These are phyloP conservation scores for Amoeboradix gromovi DNA, from an alignment of 371 early-diverging fungal species.

Conservation along the genomic window DNA sequence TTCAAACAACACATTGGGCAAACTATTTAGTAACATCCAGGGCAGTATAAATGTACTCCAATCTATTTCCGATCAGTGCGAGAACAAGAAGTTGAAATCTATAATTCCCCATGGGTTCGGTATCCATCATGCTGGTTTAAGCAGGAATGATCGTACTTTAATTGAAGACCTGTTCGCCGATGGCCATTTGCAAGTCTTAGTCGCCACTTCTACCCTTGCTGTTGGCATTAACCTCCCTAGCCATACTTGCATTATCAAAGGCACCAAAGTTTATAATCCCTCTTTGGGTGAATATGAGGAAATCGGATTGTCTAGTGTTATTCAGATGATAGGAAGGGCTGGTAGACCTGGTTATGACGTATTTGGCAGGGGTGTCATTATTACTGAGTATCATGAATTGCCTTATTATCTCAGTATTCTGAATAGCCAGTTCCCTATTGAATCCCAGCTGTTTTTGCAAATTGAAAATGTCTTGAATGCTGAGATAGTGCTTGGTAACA, in stretches of 20 bases:
- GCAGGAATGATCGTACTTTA: constrained; percentile 58
- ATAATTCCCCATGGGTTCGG: constrained; percentile 78
- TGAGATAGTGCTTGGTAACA: constrained; percentile 77
- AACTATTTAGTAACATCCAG: constrained; percentile 43
- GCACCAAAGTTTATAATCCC: constrained; percentile 84
- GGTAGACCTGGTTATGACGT: constrained; percentile 97
- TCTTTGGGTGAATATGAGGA: constrained; percentile 28
- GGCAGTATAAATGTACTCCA: constrained; percentile 45
- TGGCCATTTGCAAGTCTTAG: constrained; percentile 69
- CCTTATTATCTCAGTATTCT: constrained; percentile 75
- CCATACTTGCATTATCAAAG: constrained; percentile 94
- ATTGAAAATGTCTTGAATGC: constrained; percentile 80
- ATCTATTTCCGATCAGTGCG: constrained; percentile 35
- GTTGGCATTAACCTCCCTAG: constrained; percentile 99
- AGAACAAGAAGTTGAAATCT: constrained; percentile 51
- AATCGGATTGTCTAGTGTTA: constrained; percentile 57
- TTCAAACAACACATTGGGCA: constrained; percentile 48
- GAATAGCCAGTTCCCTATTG: constrained; percentile 85
- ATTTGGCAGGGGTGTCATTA: constrained; percentile 82
- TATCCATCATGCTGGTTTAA: constrained; percentile 97
- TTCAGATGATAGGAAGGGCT: constrained; percentile 98
- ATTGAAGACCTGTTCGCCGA: constrained; percentile 83
- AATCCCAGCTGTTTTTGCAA: constrained; percentile 65
- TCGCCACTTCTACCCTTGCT: constrained; percentile 94
- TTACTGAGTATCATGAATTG: constrained; percentile 70